Conservation (phyloP, 495 filamentous ascomycete genomes). For the Tuber magnatum region DNA sequence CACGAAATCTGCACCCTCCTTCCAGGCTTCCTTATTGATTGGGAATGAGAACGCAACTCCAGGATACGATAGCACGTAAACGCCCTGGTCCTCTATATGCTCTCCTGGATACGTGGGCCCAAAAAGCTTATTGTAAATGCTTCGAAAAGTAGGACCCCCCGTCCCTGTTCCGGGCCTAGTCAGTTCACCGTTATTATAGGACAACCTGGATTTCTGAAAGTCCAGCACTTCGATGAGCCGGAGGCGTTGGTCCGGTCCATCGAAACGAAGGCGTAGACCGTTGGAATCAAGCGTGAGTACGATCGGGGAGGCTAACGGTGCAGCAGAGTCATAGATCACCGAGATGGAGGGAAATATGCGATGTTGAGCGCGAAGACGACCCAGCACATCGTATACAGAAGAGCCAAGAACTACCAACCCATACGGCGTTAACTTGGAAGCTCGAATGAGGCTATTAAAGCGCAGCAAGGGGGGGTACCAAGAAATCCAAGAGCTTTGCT, state of each 20-base stretch:
- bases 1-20: conserved; percentile 74
- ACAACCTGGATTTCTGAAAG: conserved; percentile 75
- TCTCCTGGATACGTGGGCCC: conserved; percentile 90
- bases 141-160: conserved; percentile 71
- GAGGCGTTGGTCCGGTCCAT: conserved; percentile 84
- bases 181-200: conserved; percentile 80
- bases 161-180: conserved; percentile 53
- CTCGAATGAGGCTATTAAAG: conserved; percentile 1
- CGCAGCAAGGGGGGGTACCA: conserved; percentile 46
- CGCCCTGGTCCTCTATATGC: conserved; percentile 60
- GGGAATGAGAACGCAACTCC: conserved; percentile 89
- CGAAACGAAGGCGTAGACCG: conserved; percentile 82
- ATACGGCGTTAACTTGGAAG: conserved; percentile 17
- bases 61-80: conserved; percentile 85
- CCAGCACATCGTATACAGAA: conserved; percentile 81
- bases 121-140: conserved; percentile 84
- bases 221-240: conserved; percentile 85
- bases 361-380: conserved; percentile 74
- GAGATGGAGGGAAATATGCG: conserved; percentile 74
- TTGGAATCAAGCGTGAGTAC: conserved; percentile 69
- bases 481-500: conserved; percentile 72
- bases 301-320: conserved; percentile 67
- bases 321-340: conserved; percentile 60
- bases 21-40: conserved; percentile 67
- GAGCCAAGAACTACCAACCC: conserved; percentile 65